Conservation (phyloP, 2,329 filamentous ascomycete genomes). For the Botrytis squamosa region DNA sequence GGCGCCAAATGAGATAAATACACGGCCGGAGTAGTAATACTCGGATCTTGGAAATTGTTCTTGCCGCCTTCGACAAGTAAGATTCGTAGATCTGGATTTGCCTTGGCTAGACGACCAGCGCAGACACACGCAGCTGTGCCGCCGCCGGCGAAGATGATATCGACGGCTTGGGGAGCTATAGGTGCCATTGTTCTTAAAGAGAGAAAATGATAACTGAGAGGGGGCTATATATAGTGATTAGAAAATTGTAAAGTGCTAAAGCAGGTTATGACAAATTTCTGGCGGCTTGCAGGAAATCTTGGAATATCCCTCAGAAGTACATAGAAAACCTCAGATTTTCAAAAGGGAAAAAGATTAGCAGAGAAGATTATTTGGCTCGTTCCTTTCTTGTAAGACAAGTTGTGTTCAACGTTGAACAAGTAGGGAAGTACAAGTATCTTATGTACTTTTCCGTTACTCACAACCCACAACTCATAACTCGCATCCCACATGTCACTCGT, state of each 20-base stretch:
- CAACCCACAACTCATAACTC: background rate
- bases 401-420: background rate
- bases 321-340: background rate
- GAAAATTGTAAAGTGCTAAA: background rate
- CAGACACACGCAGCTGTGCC: constrained; percentile 51
- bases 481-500: background rate
- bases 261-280: background rate
- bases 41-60: constrained; percentile 52
- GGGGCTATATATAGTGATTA: background rate
- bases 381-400: background rate
- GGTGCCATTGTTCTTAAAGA: constrained; percentile 30
- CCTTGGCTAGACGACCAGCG: constrained; percentile 50
- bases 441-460: background rate
- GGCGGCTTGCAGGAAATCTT: background rate
- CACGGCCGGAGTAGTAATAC: constrained; percentile 51
- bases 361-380: background rate
- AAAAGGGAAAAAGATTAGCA: background rate
- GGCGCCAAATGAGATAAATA: constrained; percentile 50
- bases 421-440: background rate
- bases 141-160: constrained; percentile 53
- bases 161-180: constrained; percentile 43
- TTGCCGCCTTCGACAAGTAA: constrained; percentile 54
- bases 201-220: background rate
- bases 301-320: background rate
- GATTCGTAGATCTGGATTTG: constrained; percentile 49